Percentiles rank a stretch among this genome's conserved stretches.
These are phyloP conservation scores for Microbotryomycetes sp. DNA, from an alignment of 1,284 basidiomycete genomes.

Conservation along the genomic window DNA sequence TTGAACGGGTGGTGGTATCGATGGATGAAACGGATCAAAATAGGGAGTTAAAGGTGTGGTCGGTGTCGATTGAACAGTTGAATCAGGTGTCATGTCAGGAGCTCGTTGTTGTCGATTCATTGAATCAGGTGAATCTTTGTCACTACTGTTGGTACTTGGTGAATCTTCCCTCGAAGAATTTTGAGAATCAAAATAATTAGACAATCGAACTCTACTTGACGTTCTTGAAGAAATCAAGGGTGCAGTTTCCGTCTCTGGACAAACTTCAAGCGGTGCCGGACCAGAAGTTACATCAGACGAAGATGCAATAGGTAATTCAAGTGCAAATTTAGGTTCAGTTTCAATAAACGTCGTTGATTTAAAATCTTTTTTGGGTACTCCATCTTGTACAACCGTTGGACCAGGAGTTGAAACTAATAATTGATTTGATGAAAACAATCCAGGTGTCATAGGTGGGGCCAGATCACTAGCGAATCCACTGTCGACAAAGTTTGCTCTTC, in stretches of 20 bases:
- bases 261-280: slow-evolving; percentile 17
- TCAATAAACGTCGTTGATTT: slow-evolving; percentile 50
- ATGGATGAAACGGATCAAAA: slow-evolving; percentile 35
- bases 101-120: not conserved
- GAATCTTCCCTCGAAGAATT: no score
- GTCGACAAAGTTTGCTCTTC: slow-evolving; percentile 33
- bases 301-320: slow-evolving; percentile 41
- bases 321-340: slow-evolving; percentile 47
- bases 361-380: slow-evolving; percentile 42
- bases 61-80: slow-evolving; percentile 4
- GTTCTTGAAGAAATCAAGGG: not conserved
- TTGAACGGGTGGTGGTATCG: slow-evolving; percentile 24
- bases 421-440: slow-evolving; percentile 8
- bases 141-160: not conserved
- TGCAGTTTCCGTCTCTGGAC: slow-evolving; percentile 1
- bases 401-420: not conserved
- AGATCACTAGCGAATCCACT: slow-evolving; percentile 21
- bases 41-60: slow-evolving; percentile 34
- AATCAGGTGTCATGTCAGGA: not conserved
- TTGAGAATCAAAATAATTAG: no score
- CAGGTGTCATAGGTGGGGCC: no score
- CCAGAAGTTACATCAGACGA: not conserved
- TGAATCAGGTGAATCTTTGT: not conserved
- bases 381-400: no score
- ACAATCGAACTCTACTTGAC: not conserved